Conservation (phyloP, 371 early-diverging fungal genomes). For the Actinomucor elegans region DNA sequence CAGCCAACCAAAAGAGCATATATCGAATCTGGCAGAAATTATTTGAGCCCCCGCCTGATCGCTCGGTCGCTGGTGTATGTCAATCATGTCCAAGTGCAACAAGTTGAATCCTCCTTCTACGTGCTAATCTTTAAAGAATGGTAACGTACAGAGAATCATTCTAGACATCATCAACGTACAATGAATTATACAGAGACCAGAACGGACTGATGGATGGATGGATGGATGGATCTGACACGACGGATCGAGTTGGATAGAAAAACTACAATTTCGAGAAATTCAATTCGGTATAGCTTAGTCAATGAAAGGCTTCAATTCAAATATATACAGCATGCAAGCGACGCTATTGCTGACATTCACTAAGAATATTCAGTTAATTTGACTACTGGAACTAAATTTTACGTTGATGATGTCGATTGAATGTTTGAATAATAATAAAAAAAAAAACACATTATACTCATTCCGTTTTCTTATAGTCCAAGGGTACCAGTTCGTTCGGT, state of each 20-base stretch:
- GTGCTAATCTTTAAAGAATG: conserved; percentile 18
- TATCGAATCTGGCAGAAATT: background rate
- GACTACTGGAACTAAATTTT: too few relatives aligned
- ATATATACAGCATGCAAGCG: too few relatives aligned
- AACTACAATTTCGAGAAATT: too few relatives aligned
- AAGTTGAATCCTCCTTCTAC: conserved; percentile 11
- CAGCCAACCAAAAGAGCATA: background rate
- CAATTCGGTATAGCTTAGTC: too few relatives aligned
- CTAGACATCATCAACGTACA: background rate
- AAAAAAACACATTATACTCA: too few relatives aligned
- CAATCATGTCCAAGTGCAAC: background rate
- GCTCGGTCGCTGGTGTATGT: background rate
- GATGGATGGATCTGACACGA: conserved; percentile 5
- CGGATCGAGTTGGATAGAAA: too few relatives aligned
- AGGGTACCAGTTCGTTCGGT: conserved; percentile 26
- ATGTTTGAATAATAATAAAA: too few relatives aligned
- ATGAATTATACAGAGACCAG: background rate
- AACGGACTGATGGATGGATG: background rate
- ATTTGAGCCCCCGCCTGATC: background rate
- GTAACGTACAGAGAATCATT: background rate
- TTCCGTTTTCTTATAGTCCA: conserved; percentile 13
- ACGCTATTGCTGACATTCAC: too few relatives aligned
- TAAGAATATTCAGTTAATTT: too few relatives aligned
- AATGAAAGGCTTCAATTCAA: too few relatives aligned
- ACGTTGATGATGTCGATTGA: too few relatives aligned